Evolutionary conservation across 116 monocot genomes (phyloP).

Genomic region (Trichopus zeylanicus): DNA sequence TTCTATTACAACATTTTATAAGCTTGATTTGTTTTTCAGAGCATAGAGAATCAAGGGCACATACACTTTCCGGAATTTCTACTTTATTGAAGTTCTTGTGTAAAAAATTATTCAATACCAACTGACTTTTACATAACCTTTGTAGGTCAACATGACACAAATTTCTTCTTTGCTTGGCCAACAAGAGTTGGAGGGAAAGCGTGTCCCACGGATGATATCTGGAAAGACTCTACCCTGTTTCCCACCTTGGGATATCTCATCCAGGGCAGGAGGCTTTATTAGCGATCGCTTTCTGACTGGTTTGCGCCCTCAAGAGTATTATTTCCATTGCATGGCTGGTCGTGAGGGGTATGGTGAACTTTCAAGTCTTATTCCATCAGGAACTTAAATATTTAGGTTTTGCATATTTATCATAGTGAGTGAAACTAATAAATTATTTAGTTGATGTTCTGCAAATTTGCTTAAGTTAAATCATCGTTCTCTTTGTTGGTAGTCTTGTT

Average conservation of each 20-base stretch:
- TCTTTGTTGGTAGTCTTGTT: too few species aligned
- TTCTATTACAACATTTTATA: too few species aligned
- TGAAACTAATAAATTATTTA: too few species aligned
- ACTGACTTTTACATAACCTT: not conserved
- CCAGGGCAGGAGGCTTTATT: conserved; percentile 80
- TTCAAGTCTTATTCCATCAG: conserved; percentile 3
- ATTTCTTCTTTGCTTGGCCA: conserved; percentile 95
- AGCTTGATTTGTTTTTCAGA: too few species aligned
- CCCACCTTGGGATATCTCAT: conserved; percentile 88
- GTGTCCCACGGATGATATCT: conserved; percentile 94
- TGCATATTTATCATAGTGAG: too few species aligned
- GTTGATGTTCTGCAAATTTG: too few species aligned
- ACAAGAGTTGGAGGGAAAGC: conserved; percentile 95
- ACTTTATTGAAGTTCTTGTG: too few species aligned
- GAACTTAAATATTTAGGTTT: too few species aligned
- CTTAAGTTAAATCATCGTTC: too few species aligned
- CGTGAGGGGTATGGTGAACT: conserved; percentile 70
- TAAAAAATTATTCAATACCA: too few species aligned
- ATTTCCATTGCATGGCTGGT: conserved; percentile 99
- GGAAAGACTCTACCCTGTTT: conserved; percentile 97
- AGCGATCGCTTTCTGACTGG: conserved; percentile 94
- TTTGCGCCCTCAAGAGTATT: conserved; percentile 96
- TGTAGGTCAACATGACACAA: conserved; percentile 91
- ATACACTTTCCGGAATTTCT: too few species aligned
- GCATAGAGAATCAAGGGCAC: too few species aligned